A percentile compares a stretch with the other conserved stretches of the same genome.
These are phyloP conservation scores for Biancaea sappan DNA, from an alignment of 306 rosid species.

Conservation along the genomic window DNA sequence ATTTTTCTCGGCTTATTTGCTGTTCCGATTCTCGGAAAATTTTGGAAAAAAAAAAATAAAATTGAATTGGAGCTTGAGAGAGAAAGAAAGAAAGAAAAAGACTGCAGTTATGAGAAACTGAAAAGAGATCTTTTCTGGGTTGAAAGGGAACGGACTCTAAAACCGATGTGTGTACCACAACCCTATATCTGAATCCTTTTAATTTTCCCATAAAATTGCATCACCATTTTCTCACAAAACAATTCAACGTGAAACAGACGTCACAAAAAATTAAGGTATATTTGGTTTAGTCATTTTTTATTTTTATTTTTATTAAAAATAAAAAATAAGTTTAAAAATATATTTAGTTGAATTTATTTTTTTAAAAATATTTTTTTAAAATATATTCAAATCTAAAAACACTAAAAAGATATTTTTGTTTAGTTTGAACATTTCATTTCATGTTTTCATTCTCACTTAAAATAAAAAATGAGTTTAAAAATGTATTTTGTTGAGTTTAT, in stretches of 20 bases:
- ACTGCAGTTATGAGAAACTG: conserved; percentile 42
- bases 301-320: too few species aligned
- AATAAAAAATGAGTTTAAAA: too few species aligned
- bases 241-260: background rate
- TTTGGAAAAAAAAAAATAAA: background rate
- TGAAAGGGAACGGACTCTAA: conserved; percentile 39
- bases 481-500: too few species aligned
- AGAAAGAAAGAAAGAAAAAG: conserved; percentile 20
- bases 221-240: background rate
- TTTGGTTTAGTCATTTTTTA: too few species aligned
- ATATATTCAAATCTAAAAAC: too few species aligned
- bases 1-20: conserved; percentile 47
- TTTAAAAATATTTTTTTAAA: too few species aligned
- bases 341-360: too few species aligned
- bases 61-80: conserved; percentile 10
- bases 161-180: background rate
- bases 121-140: conserved; percentile 30
- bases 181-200: conserved; percentile 4
- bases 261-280: background rate
- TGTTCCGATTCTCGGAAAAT: conserved; percentile 49
- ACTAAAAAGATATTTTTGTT: too few species aligned
- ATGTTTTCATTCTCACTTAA: too few species aligned
- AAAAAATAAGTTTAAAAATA: too few species aligned
- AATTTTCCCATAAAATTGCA: conserved; percentile 32
- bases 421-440: too few species aligned